Base-by-base conservation (phyloP, 495 filamentous ascomycete species). In the Talaromyces liani region DNA sequence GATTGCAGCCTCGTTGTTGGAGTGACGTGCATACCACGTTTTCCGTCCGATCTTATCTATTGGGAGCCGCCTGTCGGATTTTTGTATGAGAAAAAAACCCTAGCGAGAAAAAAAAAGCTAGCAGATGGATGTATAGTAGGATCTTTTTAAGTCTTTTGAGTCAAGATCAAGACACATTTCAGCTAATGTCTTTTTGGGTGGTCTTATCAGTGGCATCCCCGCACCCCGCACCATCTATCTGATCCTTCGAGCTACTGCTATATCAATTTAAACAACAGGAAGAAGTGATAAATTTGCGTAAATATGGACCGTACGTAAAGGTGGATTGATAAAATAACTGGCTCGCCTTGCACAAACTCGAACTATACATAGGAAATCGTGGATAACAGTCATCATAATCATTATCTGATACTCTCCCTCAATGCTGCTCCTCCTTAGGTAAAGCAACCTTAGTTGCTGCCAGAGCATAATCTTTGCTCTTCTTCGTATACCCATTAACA, bases 401-500 rank as follows among this genome's bases (percentile, higher is more conserved):
- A 55, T 55, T 9, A 22, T 54, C 49, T 9, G n/a, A 24, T 24
- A 24, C 2, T 8, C n/a, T 20, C 9, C n/a, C 45, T 72, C 56
- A 78, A 63, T 77, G 72, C 49, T 76, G 68, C 63, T 79, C 75
- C 65, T 77, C 77, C 4, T 62, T n/a, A 7, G 75, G 77, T 29
- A 79, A 69, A 27, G 63, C 36, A 34, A 69, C 67, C 45, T 67
- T 51, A 8, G 75, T 66, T 16, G 84, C 84, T 64, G 73, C 73
- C 61, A 77, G 72, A 6, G 90, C 88, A 67, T 80, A 75, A 27
- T 76, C 73, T 65, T 73, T 75, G 33, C 80, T 79, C 60, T 78
- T 74, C 27, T 69, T 68, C 72, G 90, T 92, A 62, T 69, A 77
- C 14, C 78, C 80, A 57, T 71, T 67, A 62, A 87, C 73, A 67